Evolutionary conservation across 805 yeast genomes (phyloP).

Genomic region (Saturnispora ahearnii): DNA sequence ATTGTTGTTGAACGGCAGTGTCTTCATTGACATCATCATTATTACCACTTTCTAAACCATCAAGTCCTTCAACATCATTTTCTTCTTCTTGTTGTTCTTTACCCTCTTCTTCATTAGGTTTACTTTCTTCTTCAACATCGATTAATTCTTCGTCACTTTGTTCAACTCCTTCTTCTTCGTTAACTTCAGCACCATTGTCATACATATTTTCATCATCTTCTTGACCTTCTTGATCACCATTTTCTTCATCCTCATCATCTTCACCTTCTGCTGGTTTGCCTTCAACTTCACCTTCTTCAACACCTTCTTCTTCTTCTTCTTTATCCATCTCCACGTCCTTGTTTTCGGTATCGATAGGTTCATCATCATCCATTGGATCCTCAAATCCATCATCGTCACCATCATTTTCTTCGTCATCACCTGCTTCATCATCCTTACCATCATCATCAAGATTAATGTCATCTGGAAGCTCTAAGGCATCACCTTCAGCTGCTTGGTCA

Average conservation of each 20-base stretch:
- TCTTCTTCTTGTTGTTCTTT: conserved; percentile 27
- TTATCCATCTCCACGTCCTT: conserved; percentile 25
- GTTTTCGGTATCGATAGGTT: conserved; percentile 18
- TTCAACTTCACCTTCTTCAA: conserved; percentile 20
- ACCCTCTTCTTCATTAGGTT: conserved; percentile 22
- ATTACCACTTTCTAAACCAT: conserved; percentile 27
- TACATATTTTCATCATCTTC: conserved; percentile 16
- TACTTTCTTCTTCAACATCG: conserved; percentile 22
- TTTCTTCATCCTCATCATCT: conserved; percentile 23
- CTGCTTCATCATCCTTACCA: conserved; percentile 29
- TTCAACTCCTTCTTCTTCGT: conserved; percentile 25
- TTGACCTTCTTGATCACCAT: conserved; percentile 24
- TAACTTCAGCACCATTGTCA: conserved; percentile 16
- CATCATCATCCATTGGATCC: conserved; percentile 19
- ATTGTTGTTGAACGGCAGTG: conserved; percentile 27
- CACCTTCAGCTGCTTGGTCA: conserved; percentile 70
- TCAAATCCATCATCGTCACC: conserved; percentile 23
- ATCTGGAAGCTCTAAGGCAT: conserved; percentile 84
- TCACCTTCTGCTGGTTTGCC: conserved; percentile 23
- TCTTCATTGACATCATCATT: conserved; percentile 28
- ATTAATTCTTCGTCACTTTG: conserved; percentile 26
- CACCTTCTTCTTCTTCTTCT: conserved; percentile 22
- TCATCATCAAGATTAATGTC: conserved; percentile 79
- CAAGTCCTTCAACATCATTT: conserved; percentile 24
- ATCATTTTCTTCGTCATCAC: conserved; percentile 19